Evolutionary conservation across 2,329 filamentous ascomycete species (phyloP).

Genomic region (Ilyonectria robusta): DNA sequence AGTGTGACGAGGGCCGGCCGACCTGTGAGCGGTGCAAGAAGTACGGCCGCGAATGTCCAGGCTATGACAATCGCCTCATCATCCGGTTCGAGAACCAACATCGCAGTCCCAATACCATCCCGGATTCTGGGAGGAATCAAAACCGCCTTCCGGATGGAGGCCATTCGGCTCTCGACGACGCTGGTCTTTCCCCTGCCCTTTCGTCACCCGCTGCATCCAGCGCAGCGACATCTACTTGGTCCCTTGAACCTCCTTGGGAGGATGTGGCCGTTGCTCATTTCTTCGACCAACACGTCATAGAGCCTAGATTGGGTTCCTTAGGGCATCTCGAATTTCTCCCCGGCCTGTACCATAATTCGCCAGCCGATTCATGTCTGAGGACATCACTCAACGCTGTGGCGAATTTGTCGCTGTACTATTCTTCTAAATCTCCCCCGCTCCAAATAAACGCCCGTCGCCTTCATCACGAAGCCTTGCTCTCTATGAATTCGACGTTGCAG

Average conservation of each 20-base stretch:
- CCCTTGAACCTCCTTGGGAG: background rate
- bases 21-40: background rate
- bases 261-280: background rate
- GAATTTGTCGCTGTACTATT: background rate
- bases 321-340: background rate
- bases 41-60: background rate
- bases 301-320: background rate
- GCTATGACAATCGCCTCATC: background rate
- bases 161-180: background rate
- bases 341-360: background rate
- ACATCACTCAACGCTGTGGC: background rate
- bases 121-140: background rate
- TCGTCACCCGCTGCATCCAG: background rate
- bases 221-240: background rate
- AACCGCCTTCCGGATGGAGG: too few species aligned
- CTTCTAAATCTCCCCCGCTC: background rate
- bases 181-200: background rate
- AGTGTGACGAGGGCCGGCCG: background rate
- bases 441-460: background rate
- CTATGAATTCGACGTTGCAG: background rate
- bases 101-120: background rate
- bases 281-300: background rate
- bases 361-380: background rate
- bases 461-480: background rate
- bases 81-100: background rate